These are phyloP conservation scores for Achlya hypogyna DNA, from an alignment of 352 stramenopile genomes.

Conservation along the genomic window DNA sequence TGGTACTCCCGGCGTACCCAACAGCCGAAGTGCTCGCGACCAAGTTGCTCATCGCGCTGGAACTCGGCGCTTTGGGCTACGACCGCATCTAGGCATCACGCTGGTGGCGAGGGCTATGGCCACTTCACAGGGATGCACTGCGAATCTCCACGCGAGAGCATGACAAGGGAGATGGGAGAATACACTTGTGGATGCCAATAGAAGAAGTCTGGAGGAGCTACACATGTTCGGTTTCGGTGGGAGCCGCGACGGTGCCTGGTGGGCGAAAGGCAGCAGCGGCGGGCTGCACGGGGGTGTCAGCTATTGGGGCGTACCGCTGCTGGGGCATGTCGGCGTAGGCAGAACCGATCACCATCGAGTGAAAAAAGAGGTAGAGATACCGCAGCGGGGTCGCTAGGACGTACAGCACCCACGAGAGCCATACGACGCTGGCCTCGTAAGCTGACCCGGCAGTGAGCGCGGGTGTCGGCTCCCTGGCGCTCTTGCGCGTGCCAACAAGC, in stretches of 20 bases:
- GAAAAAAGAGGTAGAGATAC: conserved; percentile 58
- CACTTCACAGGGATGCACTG: background rate
- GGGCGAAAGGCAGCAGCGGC: conserved; percentile 36
- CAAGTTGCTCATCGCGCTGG: conserved; percentile 51
- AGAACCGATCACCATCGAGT: conserved; percentile 41
- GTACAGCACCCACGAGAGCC: background rate
- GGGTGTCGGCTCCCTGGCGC: background rate
- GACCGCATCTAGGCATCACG: conserved; percentile 62
- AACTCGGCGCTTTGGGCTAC: conserved; percentile 57
- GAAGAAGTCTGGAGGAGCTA: background rate
- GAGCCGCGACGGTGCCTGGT: conserved; percentile 38
- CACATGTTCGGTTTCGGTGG: conserved; percentile 28
- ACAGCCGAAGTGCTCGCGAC: conserved; percentile 39
- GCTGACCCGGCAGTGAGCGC: background rate
- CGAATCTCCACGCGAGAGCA: too few species aligned
- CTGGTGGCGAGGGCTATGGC: background rate
- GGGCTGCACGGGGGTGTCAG: conserved; percentile 21
- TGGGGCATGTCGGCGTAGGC: background rate
- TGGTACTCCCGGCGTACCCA: conserved; percentile 61
- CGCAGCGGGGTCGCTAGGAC: conserved; percentile 29
- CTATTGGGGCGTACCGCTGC: conserved; percentile 4
- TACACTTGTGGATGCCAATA: too few species aligned
- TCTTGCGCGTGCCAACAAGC: conserved; percentile 65
- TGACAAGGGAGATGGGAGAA: too few species aligned
- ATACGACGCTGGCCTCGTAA: background rate